These are phyloP conservation scores for Ceratorhiza oryzae-sativae DNA, from an alignment of 1,284 basidiomycete species.

Conservation along the genomic window DNA sequence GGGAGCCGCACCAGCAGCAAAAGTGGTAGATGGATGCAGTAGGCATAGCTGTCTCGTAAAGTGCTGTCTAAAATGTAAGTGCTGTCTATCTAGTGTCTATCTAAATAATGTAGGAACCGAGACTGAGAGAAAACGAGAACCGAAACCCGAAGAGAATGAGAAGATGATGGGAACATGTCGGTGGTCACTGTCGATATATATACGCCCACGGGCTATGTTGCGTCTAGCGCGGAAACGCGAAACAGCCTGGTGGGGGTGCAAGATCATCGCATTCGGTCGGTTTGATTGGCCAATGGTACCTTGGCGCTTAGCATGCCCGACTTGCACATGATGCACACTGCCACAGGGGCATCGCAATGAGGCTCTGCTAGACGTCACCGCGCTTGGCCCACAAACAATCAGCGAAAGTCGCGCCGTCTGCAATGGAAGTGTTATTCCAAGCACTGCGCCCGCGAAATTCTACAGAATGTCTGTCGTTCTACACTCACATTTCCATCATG, in stretches of 20 bases:
- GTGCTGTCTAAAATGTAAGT: neutral
- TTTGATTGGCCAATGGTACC: neutral
- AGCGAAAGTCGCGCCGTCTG: slow-evolving; percentile 11
- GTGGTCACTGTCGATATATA: neutral
- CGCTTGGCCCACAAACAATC: neutral
- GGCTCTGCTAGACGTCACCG: no score
- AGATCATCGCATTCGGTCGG: neutral
- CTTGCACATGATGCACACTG: neutral
- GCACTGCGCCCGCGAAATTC: neutral
- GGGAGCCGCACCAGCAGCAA: slow-evolving; percentile 38
- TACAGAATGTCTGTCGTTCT: neutral
- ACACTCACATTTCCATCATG: neutral
- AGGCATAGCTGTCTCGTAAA: slow-evolving; percentile 30
- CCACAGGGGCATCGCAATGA: no score
- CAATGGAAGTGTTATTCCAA: neutral
- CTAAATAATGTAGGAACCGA: slow-evolving; percentile 10
- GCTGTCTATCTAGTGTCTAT: slow-evolving; percentile 12
- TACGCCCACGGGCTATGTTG: slow-evolving; percentile 9
- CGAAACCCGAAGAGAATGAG: slow-evolving; percentile 27
- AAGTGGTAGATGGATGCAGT: slow-evolving; percentile 36
- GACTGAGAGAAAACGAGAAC: slow-evolving; percentile 11
- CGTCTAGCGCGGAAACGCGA: slow-evolving; percentile 8
- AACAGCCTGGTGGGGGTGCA: neutral
- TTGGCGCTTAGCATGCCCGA: neutral
- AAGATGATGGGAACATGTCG: slow-evolving; percentile 9